Conservation (phyloP, 1,284 basidiomycete genomes). For the Ceratobasidium sp. region DNA sequence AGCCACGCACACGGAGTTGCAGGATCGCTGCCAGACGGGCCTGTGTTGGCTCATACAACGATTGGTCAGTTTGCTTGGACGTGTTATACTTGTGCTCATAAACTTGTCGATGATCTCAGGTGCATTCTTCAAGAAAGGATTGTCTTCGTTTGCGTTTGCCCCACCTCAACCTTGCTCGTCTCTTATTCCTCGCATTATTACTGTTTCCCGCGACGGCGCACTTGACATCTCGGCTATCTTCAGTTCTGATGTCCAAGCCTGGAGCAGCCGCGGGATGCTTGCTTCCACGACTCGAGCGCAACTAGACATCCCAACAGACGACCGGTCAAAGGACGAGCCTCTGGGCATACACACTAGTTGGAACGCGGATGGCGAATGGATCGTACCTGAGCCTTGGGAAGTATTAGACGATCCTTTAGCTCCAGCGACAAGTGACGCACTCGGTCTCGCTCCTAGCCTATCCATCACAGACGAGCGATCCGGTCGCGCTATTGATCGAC, state of each 20-base stretch:
- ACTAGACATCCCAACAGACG: neutral
- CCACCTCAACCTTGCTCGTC: constrained; percentile 9
- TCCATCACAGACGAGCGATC: constrained; percentile 5
- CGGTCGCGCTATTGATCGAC: constrained; percentile 9
- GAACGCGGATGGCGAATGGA: constrained; percentile 25
- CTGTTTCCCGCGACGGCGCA: constrained; percentile 37
- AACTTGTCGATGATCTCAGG: neutral
- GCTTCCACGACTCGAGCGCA: constrained; percentile 15
- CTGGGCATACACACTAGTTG: constrained; percentile 31
- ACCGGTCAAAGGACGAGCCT: constrained; percentile 13
- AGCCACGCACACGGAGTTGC: constrained; percentile 18
- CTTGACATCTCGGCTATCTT: constrained; percentile 37
- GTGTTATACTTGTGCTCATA: neutral
- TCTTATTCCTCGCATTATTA: constrained; percentile 36
- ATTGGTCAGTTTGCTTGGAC: neutral
- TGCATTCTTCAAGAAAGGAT: neutral
- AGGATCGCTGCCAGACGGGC: constrained; percentile 5
- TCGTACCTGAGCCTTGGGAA: constrained; percentile 41
- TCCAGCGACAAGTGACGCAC: constrained; percentile 7
- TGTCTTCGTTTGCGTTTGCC: constrained; percentile 40
- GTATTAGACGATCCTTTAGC: constrained; percentile 20
- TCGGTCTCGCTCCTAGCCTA: constrained; percentile 20
- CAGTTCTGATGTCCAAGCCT: constrained; percentile 35
- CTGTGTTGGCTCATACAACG: constrained; percentile 27
- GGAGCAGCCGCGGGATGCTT: constrained; percentile 42